Evolutionary conservation across 495 filamentous ascomycete genomes (phyloP), one percentile per base, ranked within the genome.

Genomic region (Stereocaulon alpinum): DNA sequence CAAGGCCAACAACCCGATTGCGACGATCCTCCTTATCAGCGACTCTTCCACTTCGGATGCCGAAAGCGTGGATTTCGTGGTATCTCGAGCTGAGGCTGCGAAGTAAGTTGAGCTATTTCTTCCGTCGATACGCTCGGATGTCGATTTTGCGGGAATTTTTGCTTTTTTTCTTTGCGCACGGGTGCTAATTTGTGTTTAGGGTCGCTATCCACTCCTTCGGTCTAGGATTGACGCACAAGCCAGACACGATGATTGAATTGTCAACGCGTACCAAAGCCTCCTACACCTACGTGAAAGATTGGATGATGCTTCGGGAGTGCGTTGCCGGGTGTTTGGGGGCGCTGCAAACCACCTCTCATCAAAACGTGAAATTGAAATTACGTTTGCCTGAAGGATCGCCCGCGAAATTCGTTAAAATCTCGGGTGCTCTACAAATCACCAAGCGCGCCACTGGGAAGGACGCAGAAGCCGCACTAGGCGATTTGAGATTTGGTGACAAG

Each of bases 261-360:
- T 96, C 94, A 6, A 91, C 89, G 32, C 82, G 92, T 55, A 99
- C 93, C 7, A 99, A 97, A 73, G 93, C 91, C 4, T 91, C 89
- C 18, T 99, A 96, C 66, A 91, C 91, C 6, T 99, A 97, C 67
- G 91, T 97, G 66, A 97, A 97, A 71, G 93, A 99, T 69, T 99
- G 93, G 93, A 99, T 97, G 93, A 97, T 96, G 91, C 79, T 99
- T 37, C 85, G 93, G 20, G 93, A 99, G 71, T 99, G 94, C 71
- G 80, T 97, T 49, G 94, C 93, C 18, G 93, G 93, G 27, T 97
- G 94, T 68, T 73, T 99, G 40, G 93, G 93, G 43, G 83, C 90
- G n/a, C 76, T 97, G 65, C 93, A 99, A 71, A 90, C 88, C 0
- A 86, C 89, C 20, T 97, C 94, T n/a, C 93, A 99, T 72, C 94